Evolutionary conservation across 2,329 filamentous ascomycete species (phyloP).

Genomic region (Monascus ruber): DNA sequence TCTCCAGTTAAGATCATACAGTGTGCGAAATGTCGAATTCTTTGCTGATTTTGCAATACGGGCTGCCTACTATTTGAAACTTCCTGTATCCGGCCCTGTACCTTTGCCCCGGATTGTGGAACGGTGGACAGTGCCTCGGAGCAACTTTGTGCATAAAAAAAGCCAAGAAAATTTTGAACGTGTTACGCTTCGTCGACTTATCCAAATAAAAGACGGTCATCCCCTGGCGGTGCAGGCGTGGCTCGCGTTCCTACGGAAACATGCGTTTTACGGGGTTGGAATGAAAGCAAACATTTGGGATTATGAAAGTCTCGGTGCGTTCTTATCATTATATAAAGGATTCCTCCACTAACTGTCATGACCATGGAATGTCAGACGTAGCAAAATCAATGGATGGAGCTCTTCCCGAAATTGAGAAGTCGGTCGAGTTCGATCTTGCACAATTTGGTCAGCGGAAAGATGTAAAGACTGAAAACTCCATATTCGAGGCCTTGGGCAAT

Average conservation of each 20-base stretch:
- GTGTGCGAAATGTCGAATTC: slow-evolving; percentile 79
- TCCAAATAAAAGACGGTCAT: slow-evolving; percentile 87
- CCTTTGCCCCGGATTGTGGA: slow-evolving; percentile 78
- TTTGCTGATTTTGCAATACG: slow-evolving; percentile 90
- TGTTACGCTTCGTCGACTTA: slow-evolving; percentile 70
- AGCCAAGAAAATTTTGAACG: slow-evolving; percentile 96
- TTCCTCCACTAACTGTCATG: not conserved
- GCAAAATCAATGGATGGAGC: slow-evolving; percentile 29
- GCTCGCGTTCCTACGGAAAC: slow-evolving; percentile 84
- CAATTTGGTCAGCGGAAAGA: slow-evolving; percentile 31
- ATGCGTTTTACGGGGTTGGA: slow-evolving; percentile 89
- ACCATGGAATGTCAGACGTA: slow-evolving; percentile 20
- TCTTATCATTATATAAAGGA: slow-evolving; percentile 1
- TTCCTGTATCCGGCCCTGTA: slow-evolving; percentile 75
- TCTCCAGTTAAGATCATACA: slow-evolving; percentile 87
- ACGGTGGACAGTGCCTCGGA: slow-evolving; percentile 84
- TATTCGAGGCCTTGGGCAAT: slow-evolving; percentile 25
- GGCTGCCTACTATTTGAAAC: slow-evolving; percentile 83
- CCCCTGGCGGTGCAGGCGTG: slow-evolving; percentile 81
- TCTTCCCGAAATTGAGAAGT: slow-evolving; percentile 26
- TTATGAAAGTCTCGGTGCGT: slow-evolving; percentile 59
- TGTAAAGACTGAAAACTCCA: slow-evolving; percentile 14
- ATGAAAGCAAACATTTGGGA: slow-evolving; percentile 99
- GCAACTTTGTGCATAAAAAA: slow-evolving; percentile 94
- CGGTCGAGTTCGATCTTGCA: slow-evolving; percentile 28